A percentile compares a stretch with the other conserved stretches of the same genome.
Conservation (phyloP, 2,329 filamentous ascomycete genomes). For the Cyanodermella asteris region DNA sequence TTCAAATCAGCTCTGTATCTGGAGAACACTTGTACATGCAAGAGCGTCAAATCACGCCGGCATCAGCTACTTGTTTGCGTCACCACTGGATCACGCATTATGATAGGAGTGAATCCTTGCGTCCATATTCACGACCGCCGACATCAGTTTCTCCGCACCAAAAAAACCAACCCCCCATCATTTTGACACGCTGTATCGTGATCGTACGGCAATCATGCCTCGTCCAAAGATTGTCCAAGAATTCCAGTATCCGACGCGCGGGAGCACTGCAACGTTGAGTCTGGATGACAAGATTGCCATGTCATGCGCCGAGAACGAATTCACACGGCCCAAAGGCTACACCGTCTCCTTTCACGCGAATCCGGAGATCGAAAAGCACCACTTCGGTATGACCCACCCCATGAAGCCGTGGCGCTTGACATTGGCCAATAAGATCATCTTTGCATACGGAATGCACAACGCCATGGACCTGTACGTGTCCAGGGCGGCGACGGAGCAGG, state of each 20-base stretch:
- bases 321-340: conserved; percentile 64
- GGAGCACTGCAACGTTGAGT: conserved; percentile 21
- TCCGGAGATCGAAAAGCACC: conserved; percentile 81
- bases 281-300: conserved; percentile 28
- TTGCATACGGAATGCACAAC: conserved; percentile 86
- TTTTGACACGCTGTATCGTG: not conserved
- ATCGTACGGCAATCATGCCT: conserved; percentile 14
- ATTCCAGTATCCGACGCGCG: conserved; percentile 20
- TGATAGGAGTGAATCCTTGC: not conserved
- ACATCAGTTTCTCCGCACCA: not conserved
- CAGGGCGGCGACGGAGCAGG: conserved; percentile 64
- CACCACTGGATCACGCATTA: too few relatives aligned
- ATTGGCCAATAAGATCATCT: conserved; percentile 81
- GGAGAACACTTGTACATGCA: too few relatives aligned
- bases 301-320: conserved; percentile 39
- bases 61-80: too few relatives aligned
- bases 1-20: too few relatives aligned
- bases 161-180: not conserved
- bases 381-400: conserved; percentile 89
- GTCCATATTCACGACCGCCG: not conserved
- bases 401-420: conserved; percentile 99
- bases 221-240: conserved; percentile 26
- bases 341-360: conserved; percentile 93
- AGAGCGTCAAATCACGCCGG: too few relatives aligned
- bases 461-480: conserved; percentile 90